Conservation (phyloP, 2,329 filamentous ascomycete species). For the Fusarium odoratissimum region DNA sequence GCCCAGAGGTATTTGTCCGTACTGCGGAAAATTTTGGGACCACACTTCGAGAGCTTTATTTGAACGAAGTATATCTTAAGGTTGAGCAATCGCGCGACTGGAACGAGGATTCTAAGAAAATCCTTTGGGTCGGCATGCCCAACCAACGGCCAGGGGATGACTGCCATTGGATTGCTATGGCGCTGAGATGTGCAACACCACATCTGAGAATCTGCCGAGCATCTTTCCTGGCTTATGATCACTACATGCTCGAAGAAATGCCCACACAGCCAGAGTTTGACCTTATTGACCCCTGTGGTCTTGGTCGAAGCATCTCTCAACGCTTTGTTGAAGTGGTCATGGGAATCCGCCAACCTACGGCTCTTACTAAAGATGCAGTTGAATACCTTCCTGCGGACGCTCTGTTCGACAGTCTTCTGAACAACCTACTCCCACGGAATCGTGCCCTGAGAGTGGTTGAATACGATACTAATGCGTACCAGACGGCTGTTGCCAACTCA, state of each 20-base stretch:
- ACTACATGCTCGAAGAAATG: conserved; percentile 51
- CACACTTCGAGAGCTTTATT: conserved; percentile 58
- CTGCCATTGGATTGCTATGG: conserved; percentile 57
- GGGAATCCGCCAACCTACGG: conserved; percentile 54
- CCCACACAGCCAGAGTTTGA: conserved; percentile 51
- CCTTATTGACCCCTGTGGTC: conserved; percentile 55
- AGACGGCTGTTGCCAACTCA: conserved; percentile 52
- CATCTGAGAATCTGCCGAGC: conserved; percentile 57
- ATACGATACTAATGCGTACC: conserved; percentile 53
- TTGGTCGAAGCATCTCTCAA: conserved; percentile 55
- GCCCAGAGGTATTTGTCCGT: conserved; percentile 50
- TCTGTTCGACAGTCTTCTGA: conserved; percentile 42
- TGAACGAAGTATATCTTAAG: conserved; percentile 60
- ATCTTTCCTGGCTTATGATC: conserved; percentile 58
- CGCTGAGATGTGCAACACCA: conserved; percentile 51
- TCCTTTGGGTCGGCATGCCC: conserved; percentile 60
- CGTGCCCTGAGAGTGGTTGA: conserved; percentile 47
- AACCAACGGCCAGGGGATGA: conserved; percentile 54
- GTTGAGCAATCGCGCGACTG: conserved; percentile 50
- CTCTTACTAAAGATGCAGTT: conserved; percentile 48
- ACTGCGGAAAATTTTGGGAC: conserved; percentile 51
- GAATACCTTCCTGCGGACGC: conserved; percentile 49
- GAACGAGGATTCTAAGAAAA: conserved; percentile 49
- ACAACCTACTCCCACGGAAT: conserved; percentile 42
- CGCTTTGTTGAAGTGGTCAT: conserved; percentile 60